Conservation (phyloP, 768 basidiomycete species). For the Ramaria rubella region DNA sequence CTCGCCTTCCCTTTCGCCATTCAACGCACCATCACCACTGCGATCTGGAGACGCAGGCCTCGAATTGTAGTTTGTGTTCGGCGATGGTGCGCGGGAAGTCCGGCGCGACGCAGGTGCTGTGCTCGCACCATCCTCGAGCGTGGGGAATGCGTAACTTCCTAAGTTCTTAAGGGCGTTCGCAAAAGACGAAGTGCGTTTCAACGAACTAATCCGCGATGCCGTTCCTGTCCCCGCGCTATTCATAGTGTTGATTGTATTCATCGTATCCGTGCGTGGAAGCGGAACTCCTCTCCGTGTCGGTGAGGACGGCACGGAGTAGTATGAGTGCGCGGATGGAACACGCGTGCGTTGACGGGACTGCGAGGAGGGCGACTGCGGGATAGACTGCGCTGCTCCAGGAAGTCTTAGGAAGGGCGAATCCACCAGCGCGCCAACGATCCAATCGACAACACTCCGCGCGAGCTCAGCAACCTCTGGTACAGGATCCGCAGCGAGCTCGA, state of each 20-base stretch:
- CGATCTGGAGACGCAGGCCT: background rate
- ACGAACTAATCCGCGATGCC: background rate
- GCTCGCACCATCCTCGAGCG: background rate
- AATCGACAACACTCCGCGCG: constrained; percentile 88
- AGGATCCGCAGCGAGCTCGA: constrained; percentile 90
- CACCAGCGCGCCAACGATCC: constrained; percentile 81
- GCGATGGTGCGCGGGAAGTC: constrained; percentile 5
- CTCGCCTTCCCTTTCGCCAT: too few species aligned
- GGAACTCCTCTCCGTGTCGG: background rate
- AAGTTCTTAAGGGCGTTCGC: constrained; percentile 5
- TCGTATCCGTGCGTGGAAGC: background rate
- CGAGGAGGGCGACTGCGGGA: constrained; percentile 35
- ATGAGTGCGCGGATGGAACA: background rate
- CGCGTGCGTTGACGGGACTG: background rate
- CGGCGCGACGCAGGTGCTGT: background rate
- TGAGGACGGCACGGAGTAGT: background rate
- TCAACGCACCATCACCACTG: too few species aligned
- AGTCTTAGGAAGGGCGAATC: constrained; percentile 41
- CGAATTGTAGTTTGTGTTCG: background rate
- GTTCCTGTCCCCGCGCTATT: background rate
- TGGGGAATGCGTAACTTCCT: constrained; percentile 4
- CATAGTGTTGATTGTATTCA: background rate
- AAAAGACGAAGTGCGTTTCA: constrained; percentile 9
- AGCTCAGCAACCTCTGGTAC: constrained; percentile 88
- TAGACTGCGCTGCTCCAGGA: constrained; percentile 39